A percentile compares a stretch with the other conserved stretches of the same genome.
Evolutionary conservation across 352 stramenopile genomes (phyloP).

Genomic region (Globisporangium splendens): DNA sequence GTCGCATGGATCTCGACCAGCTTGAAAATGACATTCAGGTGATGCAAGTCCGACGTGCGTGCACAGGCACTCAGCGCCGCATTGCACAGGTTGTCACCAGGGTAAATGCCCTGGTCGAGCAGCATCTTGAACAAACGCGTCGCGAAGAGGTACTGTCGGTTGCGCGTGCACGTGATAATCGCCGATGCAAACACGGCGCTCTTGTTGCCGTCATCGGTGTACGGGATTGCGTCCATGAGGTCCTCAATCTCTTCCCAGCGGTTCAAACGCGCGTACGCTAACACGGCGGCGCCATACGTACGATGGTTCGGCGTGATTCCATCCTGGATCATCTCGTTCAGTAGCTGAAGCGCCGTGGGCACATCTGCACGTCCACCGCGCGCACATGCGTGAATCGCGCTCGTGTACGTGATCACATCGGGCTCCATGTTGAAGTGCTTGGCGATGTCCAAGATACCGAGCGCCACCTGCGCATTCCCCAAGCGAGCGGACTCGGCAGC

Average conservation of each 20-base stretch:
- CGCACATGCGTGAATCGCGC: conserved; percentile 75
- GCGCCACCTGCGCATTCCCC: conserved; percentile 58
- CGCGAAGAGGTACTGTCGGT: conserved; percentile 58
- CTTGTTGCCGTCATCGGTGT: conserved; percentile 50
- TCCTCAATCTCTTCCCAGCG: conserved; percentile 68
- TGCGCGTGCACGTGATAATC: conserved; percentile 76
- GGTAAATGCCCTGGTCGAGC: conserved; percentile 62
- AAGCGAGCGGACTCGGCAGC: conserved; percentile 61
- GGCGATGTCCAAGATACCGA: conserved; percentile 68
- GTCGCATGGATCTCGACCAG: conserved; percentile 53
- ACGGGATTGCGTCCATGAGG: conserved; percentile 55
- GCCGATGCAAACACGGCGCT: conserved; percentile 64
- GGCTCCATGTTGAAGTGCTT: conserved; percentile 61
- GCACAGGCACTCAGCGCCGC: conserved; percentile 64
- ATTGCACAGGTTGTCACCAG: conserved; percentile 71
- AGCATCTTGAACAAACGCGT: conserved; percentile 62
- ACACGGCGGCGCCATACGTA: conserved; percentile 69
- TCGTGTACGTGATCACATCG: conserved; percentile 77
- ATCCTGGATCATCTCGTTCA: conserved; percentile 73
- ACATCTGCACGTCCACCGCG: conserved; percentile 47
- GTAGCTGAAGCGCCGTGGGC: conserved; percentile 48
- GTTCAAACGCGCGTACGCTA: conserved; percentile 67
- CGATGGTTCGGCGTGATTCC: conserved; percentile 60
- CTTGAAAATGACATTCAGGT: conserved; percentile 61
- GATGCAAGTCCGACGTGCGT: conserved; percentile 50